A percentile compares a stretch with the other conserved stretches of the same genome.
phyloP scores from a whole-genome alignment of 1,284 basidiomycete species.

The Heliocybe sulcata region DNA sequence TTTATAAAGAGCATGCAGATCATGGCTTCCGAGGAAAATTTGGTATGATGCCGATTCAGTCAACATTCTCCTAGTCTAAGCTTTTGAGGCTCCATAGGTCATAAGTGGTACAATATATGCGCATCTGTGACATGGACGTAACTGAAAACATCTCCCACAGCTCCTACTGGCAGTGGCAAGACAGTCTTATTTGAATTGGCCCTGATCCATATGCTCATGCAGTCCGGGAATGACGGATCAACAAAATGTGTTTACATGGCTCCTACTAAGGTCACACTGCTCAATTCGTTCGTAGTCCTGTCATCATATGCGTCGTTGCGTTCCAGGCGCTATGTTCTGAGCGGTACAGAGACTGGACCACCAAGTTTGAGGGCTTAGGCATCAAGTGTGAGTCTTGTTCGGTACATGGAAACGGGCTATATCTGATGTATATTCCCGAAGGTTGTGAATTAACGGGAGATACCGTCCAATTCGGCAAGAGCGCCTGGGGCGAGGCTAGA shows the following conservation, averaged over 20 bases:
- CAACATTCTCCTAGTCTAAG: background rate
- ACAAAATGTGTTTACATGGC: slow-evolving; percentile 88
- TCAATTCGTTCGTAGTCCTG: background rate
- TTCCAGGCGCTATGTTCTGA: slow-evolving; percentile 83
- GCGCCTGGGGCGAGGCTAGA: slow-evolving; percentile 66
- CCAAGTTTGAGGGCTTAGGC: slow-evolving; percentile 71
- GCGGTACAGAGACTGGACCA: slow-evolving; percentile 77
- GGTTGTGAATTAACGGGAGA: slow-evolving; percentile 93
- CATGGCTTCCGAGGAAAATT: slow-evolving; percentile 62
- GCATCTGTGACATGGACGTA: slow-evolving; percentile 6
- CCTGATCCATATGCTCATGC: slow-evolving; percentile 71
- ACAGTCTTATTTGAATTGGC: slow-evolving; percentile 91
- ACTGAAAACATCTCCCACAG: slow-evolving; percentile 26
- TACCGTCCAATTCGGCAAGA: slow-evolving; percentile 55
- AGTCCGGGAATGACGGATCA: slow-evolving; percentile 26
- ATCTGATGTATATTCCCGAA: slow-evolving; percentile 18
- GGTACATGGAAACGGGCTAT: background rate
- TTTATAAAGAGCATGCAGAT: slow-evolving; percentile 36
- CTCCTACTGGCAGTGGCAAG: slow-evolving; percentile 91
- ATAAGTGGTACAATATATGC: slow-evolving; percentile 51
- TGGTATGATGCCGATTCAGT: slow-evolving; percentile 38
- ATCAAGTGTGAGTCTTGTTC: slow-evolving; percentile 53
- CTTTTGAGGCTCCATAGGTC: slow-evolving; percentile 38
- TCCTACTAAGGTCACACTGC: slow-evolving; percentile 71
- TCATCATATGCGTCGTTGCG: background rate